Evolutionary conservation across 768 basidiomycete genomes (phyloP).

Genomic region (Amanita thiersii): DNA sequence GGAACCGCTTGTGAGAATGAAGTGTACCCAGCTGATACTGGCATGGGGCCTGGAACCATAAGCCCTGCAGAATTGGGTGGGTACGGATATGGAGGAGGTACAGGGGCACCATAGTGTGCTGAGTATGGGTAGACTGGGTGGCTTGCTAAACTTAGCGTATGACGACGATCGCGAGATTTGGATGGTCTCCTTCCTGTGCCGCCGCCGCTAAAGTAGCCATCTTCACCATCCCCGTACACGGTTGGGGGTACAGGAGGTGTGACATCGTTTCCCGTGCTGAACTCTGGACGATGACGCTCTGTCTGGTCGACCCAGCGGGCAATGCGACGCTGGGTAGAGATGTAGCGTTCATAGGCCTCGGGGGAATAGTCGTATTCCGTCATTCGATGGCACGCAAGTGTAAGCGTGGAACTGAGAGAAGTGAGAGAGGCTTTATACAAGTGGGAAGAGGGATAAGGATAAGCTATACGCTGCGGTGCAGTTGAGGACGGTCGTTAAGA

Average conservation of each 20-base stretch:
- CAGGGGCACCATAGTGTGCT: constrained; percentile 4
- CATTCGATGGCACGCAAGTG: constrained; percentile 22
- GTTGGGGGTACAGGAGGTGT: background rate
- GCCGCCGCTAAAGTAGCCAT: background rate
- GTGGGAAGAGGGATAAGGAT: background rate
- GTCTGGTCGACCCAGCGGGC: constrained; percentile 45
- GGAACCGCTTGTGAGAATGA: background rate
- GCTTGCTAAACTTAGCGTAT: constrained; percentile 6
- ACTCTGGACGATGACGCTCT: constrained; percentile 25
- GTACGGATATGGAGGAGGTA: constrained; percentile 1
- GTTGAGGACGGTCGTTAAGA: too few relatives aligned
- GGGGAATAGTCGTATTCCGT: constrained; percentile 59
- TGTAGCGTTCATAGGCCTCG: constrained; percentile 40
- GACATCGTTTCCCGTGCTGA: constrained; percentile 8
- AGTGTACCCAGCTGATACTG: constrained; percentile 5
- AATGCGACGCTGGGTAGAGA: constrained; percentile 39
- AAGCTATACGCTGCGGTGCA: too few relatives aligned
- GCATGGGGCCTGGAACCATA: constrained; percentile 6
- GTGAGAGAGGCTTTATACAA: background rate
- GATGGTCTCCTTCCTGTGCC: background rate
- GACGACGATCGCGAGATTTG: constrained; percentile 2
- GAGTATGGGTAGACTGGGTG: constrained; percentile 3
- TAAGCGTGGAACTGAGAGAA: constrained; percentile 2
- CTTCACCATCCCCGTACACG: background rate
- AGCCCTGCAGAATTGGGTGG: constrained; percentile 6